Base-by-base conservation (phyloP, 768 basidiomycete genomes). In the Pholiota conissans region DNA sequence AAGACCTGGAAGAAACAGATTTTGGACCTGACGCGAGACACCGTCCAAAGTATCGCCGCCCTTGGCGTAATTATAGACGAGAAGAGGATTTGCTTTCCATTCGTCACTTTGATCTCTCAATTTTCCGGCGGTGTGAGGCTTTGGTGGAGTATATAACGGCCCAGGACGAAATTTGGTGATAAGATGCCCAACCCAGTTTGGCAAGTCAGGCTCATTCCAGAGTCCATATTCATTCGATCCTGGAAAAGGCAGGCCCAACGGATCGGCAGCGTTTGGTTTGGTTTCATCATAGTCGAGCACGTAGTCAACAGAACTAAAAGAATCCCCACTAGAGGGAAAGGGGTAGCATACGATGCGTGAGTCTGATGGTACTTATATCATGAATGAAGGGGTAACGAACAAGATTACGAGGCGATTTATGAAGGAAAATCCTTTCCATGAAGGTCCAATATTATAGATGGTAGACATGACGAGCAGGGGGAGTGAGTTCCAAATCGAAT, bases 111-210 rank as follows among this genome's bases (percentile, higher is more conserved):
- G 72, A 49, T 69, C 56, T 47, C 58, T 35, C 39, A 30, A 53
- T 52, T 16, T 34, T 11, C 53, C 53, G 42, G 56, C 50, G 24
- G 27, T 24, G 46, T n/a, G 34, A 16, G 49, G 65, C 10, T 65
- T 53, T 5, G 58, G 60, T 26, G 76, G 71, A 29, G 63, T 55
- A 62, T 65, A 76, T 50, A 70, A 63, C 5, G 76, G 73, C 32
- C 67, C 66, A n/a, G 75, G 76, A 54, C 66, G 65, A 55, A 76
- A 73, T 53, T 77, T 73, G 8, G 74, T 79, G 48, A 84, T 69
- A n/a, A 85, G 70, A 65, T 83, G 76, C 2, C 85, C 82, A 30
- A 88, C 81, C 86, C 86, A 88, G 66, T 87, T 87, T 7, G 84
- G 79, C 37, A 71, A 65, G 30, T 70, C 75, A 1, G 60, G 56